Percentiles rank a stretch among this genome's conserved stretches.
phyloP scores from a whole-genome alignment of 1,284 basidiomycete genomes.

The Mycena sp. region DNA sequence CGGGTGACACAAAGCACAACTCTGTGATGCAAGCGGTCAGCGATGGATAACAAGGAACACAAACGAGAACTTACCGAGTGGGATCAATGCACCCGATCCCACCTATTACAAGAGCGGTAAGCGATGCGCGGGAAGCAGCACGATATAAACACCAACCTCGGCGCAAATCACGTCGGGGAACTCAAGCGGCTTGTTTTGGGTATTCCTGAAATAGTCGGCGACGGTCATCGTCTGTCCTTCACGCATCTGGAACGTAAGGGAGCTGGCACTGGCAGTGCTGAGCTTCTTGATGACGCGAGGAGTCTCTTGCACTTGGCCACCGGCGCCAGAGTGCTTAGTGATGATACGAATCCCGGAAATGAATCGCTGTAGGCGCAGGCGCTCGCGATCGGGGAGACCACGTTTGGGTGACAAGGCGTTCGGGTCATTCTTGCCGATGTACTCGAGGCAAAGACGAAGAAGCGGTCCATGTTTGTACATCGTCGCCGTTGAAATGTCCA shows the following conservation, averaged over 20 bases:
- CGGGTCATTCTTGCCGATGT: slow-evolving; percentile 54
- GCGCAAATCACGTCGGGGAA: slow-evolving; percentile 70
- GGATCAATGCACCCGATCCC: slow-evolving; percentile 56
- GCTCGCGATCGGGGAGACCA: slow-evolving; percentile 66
- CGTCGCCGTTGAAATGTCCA: slow-evolving; percentile 79
- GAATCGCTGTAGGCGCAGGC: slow-evolving; percentile 68
- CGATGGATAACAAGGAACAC: neutral
- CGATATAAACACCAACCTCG: slow-evolving; percentile 55
- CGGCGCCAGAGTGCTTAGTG: slow-evolving; percentile 48
- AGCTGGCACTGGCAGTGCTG: slow-evolving; percentile 57
- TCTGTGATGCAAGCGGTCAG: slow-evolving; percentile 44
- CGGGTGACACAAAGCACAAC: slow-evolving; percentile 67
- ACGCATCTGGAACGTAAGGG: slow-evolving; percentile 60
- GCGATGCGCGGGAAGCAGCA: slow-evolving; percentile 34
- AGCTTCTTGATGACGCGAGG: slow-evolving; percentile 67
- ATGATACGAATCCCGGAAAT: slow-evolving; percentile 64
- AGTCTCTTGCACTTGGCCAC: slow-evolving; percentile 45
- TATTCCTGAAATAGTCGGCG: slow-evolving; percentile 65
- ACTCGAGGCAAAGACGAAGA: slow-evolving; percentile 65
- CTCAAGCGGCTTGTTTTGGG: slow-evolving; percentile 59
- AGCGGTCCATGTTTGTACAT: slow-evolving; percentile 70
- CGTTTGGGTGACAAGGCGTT: slow-evolving; percentile 51
- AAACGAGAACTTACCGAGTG: slow-evolving; percentile 6
- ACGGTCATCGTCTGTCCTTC: slow-evolving; percentile 66
- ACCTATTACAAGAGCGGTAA: neutral